Base-by-base conservation (phyloP, 1,139 yeast species). In the Diutina ranongensis region DNA sequence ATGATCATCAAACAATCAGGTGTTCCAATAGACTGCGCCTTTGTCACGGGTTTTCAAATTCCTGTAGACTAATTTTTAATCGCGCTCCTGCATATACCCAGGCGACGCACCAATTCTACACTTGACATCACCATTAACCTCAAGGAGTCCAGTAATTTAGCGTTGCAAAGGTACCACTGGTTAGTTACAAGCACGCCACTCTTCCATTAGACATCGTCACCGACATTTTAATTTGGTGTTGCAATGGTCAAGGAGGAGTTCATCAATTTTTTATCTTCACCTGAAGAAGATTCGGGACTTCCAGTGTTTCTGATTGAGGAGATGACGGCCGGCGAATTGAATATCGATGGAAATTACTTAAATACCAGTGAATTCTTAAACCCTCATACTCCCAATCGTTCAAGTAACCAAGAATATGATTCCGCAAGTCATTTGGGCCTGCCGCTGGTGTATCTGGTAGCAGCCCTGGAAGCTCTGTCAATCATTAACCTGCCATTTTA, bases 401-500 rank as follows among this genome's bases (percentile, higher is more conserved):
- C 32, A 18, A 25, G 12, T n/a, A 12, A 16, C 28, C 28, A 25
- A 7, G 36, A 34, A 13, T 34, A 34, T 34, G 42, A 38, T 25
- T 13, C n/a, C 7, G 19, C 21, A n/a, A 25, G 32, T 27, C 42
- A 38, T 15, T 16, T 38, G 20, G 42, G 42, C 8, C 25, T 25
- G 20, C 44, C 35, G 1, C 44, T 40, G 44, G 44, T 20, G 44
- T 31, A 28, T 19, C 34, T 40, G 44, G 34, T n/a, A 15, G 44
- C 44, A 15, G 7, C 33, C 15, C 44, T 41, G 44, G 44, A 41
- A 18, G 44, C 35, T 13, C 65, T 68, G 49, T 65, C 65, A 21
- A 16, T 38, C 47, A 67, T 71, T 2, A 65, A 63, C 19, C 62
- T 68, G 35, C 73, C 74, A 2, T 71, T 54, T 50, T 56, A 60